These are phyloP conservation scores for Neltuma alba DNA, from an alignment of 306 rosid species.

Conservation along the genomic window DNA sequence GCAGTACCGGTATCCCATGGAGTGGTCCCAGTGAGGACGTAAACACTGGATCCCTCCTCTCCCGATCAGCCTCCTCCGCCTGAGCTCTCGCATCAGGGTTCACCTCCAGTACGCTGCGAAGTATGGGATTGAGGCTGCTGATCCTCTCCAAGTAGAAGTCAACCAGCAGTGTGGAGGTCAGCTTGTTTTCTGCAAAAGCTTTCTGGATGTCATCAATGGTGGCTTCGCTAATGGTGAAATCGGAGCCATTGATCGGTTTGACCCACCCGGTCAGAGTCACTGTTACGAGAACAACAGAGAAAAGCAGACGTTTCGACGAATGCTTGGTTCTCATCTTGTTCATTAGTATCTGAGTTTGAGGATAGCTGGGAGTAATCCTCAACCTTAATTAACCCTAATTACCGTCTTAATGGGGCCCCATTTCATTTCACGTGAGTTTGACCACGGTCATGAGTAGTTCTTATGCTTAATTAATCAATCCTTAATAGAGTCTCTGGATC, in stretches of 20 bases:
- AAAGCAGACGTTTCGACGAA: not conserved
- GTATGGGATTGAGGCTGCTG: conserved; percentile 40
- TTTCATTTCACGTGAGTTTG: no score
- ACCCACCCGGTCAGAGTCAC: not conserved
- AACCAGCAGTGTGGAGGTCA: conserved; percentile 55
- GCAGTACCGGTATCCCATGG: conserved; percentile 66
- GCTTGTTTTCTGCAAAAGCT: conserved; percentile 45
- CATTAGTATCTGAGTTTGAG: not conserved
- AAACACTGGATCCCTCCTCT: conserved; percentile 32
- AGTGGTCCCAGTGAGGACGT: conserved; percentile 16
- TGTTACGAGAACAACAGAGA: not conserved
- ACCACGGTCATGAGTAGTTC: no score
- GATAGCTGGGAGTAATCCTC: not conserved
- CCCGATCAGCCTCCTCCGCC: conserved; percentile 61
- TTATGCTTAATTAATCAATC: no score
- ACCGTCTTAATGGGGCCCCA: not conserved
- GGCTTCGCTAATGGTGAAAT: conserved; percentile 49
- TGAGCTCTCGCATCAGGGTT: conserved; percentile 68
- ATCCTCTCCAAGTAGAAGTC: conserved; percentile 51
- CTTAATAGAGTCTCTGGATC: no score
- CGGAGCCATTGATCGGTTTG: conserved; percentile 18
- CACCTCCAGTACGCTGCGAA: conserved; percentile 54
- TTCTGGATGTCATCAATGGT: conserved; percentile 57
- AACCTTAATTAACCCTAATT: not conserved
- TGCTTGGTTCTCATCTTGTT: not conserved